Percentiles rank a stretch among this genome's conserved stretches.
These are phyloP conservation scores for Lachnellula willkommii DNA, from an alignment of 2,329 filamentous ascomycete genomes.

Conservation along the genomic window DNA sequence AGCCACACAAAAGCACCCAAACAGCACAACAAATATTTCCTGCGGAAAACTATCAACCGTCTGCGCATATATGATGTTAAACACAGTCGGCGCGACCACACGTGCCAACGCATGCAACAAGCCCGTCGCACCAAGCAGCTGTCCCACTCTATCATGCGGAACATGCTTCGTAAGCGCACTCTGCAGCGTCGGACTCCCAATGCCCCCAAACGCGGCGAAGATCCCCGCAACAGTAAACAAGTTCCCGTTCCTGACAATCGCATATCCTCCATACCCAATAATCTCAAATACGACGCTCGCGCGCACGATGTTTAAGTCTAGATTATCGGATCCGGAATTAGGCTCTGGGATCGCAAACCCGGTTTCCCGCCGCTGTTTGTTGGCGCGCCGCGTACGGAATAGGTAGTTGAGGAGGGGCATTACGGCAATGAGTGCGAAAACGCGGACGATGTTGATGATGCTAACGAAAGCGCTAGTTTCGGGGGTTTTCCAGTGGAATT, in stretches of 20 bases:
- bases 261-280: slow-evolving; percentile 70
- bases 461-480: slow-evolving; percentile 79
- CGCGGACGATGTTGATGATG: slow-evolving; percentile 68
- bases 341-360: slow-evolving; percentile 43
- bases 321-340: slow-evolving; percentile 59
- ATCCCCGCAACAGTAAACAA: slow-evolving; percentile 69
- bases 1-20: slow-evolving; percentile 59
- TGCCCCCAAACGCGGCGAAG: slow-evolving; percentile 71
- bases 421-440: slow-evolving; percentile 66
- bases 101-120: slow-evolving; percentile 77
- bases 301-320: slow-evolving; percentile 76
- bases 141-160: slow-evolving; percentile 72
- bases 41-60: slow-evolving; percentile 77
- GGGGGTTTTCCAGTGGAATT: slow-evolving; percentile 77
- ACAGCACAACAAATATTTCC: slow-evolving; percentile 74
- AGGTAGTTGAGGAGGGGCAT: slow-evolving; percentile 74
- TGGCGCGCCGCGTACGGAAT: slow-evolving; percentile 47
- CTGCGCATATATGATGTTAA: slow-evolving; percentile 78
- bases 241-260: slow-evolving; percentile 54
- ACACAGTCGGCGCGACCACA: slow-evolving; percentile 72
- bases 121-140: slow-evolving; percentile 83
- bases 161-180: slow-evolving; percentile 87
- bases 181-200: slow-evolving; percentile 80
- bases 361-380: slow-evolving; percentile 49
- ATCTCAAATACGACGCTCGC: slow-evolving; percentile 70